Percentiles rank a stretch among this genome's conserved stretches.
Conservation (phyloP, 768 basidiomycete species). For the Mrakia blollopis region DNA sequence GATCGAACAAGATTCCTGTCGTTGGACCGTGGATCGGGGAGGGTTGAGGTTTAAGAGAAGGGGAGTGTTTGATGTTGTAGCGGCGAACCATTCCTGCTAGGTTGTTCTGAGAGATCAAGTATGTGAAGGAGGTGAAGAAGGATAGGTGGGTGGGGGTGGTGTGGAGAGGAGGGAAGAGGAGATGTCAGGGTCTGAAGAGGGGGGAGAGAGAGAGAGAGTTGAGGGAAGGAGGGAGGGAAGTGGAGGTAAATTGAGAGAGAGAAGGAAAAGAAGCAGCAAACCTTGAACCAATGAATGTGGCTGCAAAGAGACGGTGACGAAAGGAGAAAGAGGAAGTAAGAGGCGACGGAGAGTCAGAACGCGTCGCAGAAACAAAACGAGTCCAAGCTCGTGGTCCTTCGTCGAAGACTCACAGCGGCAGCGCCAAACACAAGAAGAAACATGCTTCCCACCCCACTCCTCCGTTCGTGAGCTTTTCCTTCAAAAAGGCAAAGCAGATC, state of each 20-base stretch:
- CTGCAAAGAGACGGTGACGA: neutral
- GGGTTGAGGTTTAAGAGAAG: neutral
- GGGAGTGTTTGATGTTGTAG: neutral
- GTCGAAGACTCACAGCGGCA: neutral
- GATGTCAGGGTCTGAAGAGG: neutral
- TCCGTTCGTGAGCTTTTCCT: neutral
- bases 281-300: slow-evolving; percentile 18
- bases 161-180: neutral
- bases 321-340: neutral
- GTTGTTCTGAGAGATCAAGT: neutral
- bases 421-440: neutral
- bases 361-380: too few species aligned
- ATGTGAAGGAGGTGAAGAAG: neutral
- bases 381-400: too few species aligned
- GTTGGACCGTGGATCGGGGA: slow-evolving; percentile 9
- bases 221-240: neutral
- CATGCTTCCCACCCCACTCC: neutral
- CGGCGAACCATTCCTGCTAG: neutral
- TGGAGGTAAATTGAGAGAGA: too few species aligned
- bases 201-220: neutral
- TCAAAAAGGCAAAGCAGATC: neutral
- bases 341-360: too few species aligned
- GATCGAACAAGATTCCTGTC: neutral
- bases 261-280: neutral
- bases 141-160: neutral